Evolutionary conservation across 306 rosid genomes (phyloP).

Genomic region (cucumber (Cucumis sativus)): Cucumber_9930_V3 NC_026655.2:1129501-1130000

Average conservation of each 20-base stretch:
- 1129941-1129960: background rate
- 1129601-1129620: background rate
- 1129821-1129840: background rate
- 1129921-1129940: background rate
- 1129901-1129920: background rate
- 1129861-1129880: background rate
- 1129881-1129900: background rate
- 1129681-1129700: background rate
- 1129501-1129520: conserved; percentile 1
- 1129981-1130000: background rate
- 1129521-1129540: background rate
- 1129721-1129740: background rate
- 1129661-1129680: background rate
- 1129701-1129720: background rate
- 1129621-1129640: background rate
- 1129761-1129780: too few relatives aligned
- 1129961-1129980: background rate
- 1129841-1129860: background rate
- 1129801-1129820: background rate
- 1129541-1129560: conserved; percentile 1
- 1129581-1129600: background rate
- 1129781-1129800: background rate
- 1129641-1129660: background rate
- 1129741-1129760: too few relatives aligned
- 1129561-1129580: conserved; percentile 9